Evolutionary conservation across 2,329 filamentous ascomycete genomes (phyloP).

Genomic region (Thermoascus crustaceus): DNA sequence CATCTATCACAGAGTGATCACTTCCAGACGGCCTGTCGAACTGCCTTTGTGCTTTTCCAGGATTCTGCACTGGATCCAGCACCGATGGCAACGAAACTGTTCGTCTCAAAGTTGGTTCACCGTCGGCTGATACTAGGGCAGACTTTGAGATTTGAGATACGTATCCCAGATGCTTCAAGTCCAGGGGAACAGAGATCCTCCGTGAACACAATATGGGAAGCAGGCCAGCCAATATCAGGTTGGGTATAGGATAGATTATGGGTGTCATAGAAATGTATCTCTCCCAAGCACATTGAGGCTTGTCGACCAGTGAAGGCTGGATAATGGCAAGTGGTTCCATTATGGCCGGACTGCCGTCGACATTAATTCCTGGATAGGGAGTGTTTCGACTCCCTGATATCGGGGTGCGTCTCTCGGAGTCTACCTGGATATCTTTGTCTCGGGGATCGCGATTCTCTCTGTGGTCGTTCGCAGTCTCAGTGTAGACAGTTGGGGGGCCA

Average conservation of each 20-base stretch:
- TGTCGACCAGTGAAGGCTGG: too few relatives aligned
- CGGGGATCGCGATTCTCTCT: not conserved
- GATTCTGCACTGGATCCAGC: not conserved
- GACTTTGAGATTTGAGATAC: not conserved
- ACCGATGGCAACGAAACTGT: constrained; percentile 15
- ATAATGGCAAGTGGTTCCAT: too few relatives aligned
- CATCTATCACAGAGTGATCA: not conserved
- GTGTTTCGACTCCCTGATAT: not conserved
- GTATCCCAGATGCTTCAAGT: not conserved
- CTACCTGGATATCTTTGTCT: not conserved
- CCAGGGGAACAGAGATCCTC: too few relatives aligned
- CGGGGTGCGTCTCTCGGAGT: not conserved
- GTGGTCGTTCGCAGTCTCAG: constrained; percentile 2
- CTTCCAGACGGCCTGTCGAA: not conserved
- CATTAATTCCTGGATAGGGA: too few relatives aligned
- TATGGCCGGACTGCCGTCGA: too few relatives aligned
- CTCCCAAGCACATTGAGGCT: too few relatives aligned
- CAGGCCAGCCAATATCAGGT: too few relatives aligned
- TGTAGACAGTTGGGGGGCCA: constrained; percentile 7
- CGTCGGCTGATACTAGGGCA: not conserved
- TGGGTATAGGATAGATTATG: too few relatives aligned
- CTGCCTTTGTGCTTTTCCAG: not conserved
- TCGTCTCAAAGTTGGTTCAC: not conserved
- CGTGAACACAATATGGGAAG: too few relatives aligned
- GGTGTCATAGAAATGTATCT: too few relatives aligned